Conservation (phyloP, 2,329 filamentous ascomycete species). For the Sclerotinia glacialis region DNA sequence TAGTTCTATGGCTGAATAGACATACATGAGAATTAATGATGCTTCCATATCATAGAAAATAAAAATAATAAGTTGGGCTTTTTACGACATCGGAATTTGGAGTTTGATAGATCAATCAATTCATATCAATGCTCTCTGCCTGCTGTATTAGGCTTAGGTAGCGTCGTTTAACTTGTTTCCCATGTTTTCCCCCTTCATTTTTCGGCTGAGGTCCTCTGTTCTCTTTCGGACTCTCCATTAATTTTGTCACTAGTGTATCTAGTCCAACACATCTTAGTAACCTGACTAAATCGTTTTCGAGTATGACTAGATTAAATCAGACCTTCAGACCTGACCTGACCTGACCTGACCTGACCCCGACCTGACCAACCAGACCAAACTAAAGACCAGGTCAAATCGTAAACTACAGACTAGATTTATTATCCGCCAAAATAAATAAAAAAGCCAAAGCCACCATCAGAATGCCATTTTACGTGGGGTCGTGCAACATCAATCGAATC, state of each 20-base stretch:
- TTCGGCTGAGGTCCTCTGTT: not conserved
- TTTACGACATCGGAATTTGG: not conserved
- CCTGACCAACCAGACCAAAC: not conserved
- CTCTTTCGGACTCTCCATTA: not conserved
- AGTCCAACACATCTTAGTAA: not conserved
- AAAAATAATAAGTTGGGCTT: not conserved
- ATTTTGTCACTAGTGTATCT: not conserved
- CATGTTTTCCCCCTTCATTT: not conserved
- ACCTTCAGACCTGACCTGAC: not conserved
- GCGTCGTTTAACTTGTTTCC: not conserved
- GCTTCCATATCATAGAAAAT: not conserved
- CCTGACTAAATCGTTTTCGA: not conserved
- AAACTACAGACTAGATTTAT: not conserved
- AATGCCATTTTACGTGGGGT: slow-evolving; percentile 5
- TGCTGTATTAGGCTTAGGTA: not conserved
- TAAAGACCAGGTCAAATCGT: not conserved
- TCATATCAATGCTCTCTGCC: not conserved
- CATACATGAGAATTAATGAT: not conserved
- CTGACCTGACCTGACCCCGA: not conserved
- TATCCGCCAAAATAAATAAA: not conserved
- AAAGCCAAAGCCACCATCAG: slow-evolving; percentile 19
- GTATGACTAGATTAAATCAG: not conserved
- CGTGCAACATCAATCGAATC: slow-evolving; percentile 5
- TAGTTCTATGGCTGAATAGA: slow-evolving; percentile 3
- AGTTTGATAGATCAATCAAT: slow-evolving; percentile 14